Base-by-base conservation (phyloP, 768 basidiomycete genomes). In the Boletus pseudo-olivaceus region DNA sequence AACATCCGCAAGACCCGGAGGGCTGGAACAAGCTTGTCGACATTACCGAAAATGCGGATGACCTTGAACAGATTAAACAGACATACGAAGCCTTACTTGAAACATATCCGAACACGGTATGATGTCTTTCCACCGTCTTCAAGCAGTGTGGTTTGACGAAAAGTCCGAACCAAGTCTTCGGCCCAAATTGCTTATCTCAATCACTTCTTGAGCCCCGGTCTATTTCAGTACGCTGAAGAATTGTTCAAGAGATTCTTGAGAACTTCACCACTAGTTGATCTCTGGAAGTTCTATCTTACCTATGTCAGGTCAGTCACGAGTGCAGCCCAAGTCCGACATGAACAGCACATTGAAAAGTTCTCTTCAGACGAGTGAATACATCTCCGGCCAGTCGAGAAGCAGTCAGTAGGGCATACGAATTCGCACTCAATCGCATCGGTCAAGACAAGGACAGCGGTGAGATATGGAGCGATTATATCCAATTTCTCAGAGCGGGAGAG, bases 391-490 rank as follows among this genome's bases (percentile, higher is more conserved):
- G 86, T 41, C 83, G 94, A 51, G 87, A 91, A 39, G 83, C 81
- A 17, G 83, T 98, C 57, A 82, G 84, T 38, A 87, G 90, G 62
- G 90, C 94, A 12, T 98, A 94, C 68, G 95, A 98, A 67, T 97
- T 92, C 64, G 94, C 94, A 0, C 77, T 98, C 49, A 85, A 83
- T 61, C 82, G 93, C 58, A 84, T 97, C 43, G 94, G 94, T 17
- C 87, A 90, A 67, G 96, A 98, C 72, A 88, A 91, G 62, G 91
- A 95, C 57, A 88, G 90, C 51, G 91, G 89, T 9, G 85, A 88
- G 51, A 92, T 99, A 35, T 98, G 96, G 95, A 80, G 76, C 53
- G 95, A 98, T 63, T 98, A 95, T 64, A 89, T 98, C 65, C 83
- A 88, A 55, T 98, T 97, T 68, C 71, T 99, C 47, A 85, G 82